A percentile compares a stretch with the other conserved stretches of the same genome.
Evolutionary conservation across 257 asterid species (phyloP).

Genomic region (Solanum medicagineum): DNA sequence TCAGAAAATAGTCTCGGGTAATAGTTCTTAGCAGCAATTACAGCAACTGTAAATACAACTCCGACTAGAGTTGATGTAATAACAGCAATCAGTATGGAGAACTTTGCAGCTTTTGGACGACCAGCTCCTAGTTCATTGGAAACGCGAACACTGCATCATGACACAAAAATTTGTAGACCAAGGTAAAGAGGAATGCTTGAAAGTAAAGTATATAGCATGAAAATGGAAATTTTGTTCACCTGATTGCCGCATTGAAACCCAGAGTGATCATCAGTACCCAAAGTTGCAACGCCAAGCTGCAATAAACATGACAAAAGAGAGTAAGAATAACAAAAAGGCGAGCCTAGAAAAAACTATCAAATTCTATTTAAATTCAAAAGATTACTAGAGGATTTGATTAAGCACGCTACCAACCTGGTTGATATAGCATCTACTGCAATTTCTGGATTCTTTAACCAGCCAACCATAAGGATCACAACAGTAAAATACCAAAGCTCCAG

Average conservation of each 20-base stretch:
- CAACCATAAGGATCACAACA: slow-evolving; percentile 67
- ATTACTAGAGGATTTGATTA: neutral
- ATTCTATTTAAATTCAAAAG: neutral
- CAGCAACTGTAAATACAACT: slow-evolving; percentile 25
- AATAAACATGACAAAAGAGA: neutral
- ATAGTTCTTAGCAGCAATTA: slow-evolving; percentile 25
- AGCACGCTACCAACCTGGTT: slow-evolving; percentile 40
- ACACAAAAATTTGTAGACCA: neutral
- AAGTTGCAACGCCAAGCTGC: slow-evolving; percentile 61
- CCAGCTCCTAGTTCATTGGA: slow-evolving; percentile 78
- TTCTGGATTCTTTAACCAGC: slow-evolving; percentile 68
- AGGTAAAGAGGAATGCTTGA: neutral
- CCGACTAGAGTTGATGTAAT: slow-evolving; percentile 50
- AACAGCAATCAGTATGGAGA: slow-evolving; percentile 41
- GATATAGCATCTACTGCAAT: slow-evolving; percentile 72
- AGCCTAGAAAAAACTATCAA: neutral
- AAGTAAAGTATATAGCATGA: neutral
- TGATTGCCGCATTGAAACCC: slow-evolving; percentile 85
- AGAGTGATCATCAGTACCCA: slow-evolving; percentile 69
- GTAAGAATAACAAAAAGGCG: neutral
- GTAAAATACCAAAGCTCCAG: slow-evolving; percentile 80
- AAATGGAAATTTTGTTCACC: slow-evolving; percentile 17
- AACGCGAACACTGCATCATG: slow-evolving; percentile 57
- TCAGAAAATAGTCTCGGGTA: slow-evolving; percentile 50
- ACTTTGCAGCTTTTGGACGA: slow-evolving; percentile 59